Conservation (phyloP, 208 protist species). For the Trypanosoma congolense region DNA sequence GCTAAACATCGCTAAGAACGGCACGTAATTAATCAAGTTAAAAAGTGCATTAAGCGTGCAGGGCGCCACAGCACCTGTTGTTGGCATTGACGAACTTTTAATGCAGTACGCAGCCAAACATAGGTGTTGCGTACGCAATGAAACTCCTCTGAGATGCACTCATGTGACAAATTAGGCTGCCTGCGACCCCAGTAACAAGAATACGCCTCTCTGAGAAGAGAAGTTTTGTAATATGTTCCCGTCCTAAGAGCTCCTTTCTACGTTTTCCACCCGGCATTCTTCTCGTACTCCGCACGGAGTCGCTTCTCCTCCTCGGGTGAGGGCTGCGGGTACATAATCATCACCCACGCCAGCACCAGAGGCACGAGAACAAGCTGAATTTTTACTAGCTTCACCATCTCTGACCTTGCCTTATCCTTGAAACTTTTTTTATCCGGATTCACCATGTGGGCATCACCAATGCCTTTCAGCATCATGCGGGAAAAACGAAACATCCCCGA, state of each 20-base stretch:
- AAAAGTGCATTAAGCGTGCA: too few relatives aligned
- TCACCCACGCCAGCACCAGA: constrained; percentile 40
- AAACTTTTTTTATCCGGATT: constrained; percentile 40
- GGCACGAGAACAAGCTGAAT: constrained; percentile 78
- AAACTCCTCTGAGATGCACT: too few relatives aligned
- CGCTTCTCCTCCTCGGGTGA: constrained; percentile 58
- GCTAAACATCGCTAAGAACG: too few relatives aligned
- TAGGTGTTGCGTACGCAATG: too few relatives aligned
- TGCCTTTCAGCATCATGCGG: constrained; percentile 37
- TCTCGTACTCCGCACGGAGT: constrained; percentile 73
- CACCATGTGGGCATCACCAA: constrained; percentile 46
- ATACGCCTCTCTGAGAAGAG: too few relatives aligned
- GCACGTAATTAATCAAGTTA: too few relatives aligned
- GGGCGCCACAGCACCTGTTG: too few relatives aligned
- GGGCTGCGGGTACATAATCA: constrained; percentile 70
- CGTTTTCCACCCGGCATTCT: constrained; percentile 84
- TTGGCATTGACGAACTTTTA: too few relatives aligned
- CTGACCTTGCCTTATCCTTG: constrained; percentile 55
- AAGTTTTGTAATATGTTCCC: background rate
- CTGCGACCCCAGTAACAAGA: too few relatives aligned
- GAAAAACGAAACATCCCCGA: constrained; percentile 37
- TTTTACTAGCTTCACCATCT: constrained; percentile 75
- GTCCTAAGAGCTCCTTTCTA: constrained; percentile 20
- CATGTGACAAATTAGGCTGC: too few relatives aligned
- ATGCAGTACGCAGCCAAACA: too few relatives aligned